phyloP scores from a whole-genome alignment of 2,329 filamentous ascomycete genomes.

The Triangularia verruculosa region DNA sequence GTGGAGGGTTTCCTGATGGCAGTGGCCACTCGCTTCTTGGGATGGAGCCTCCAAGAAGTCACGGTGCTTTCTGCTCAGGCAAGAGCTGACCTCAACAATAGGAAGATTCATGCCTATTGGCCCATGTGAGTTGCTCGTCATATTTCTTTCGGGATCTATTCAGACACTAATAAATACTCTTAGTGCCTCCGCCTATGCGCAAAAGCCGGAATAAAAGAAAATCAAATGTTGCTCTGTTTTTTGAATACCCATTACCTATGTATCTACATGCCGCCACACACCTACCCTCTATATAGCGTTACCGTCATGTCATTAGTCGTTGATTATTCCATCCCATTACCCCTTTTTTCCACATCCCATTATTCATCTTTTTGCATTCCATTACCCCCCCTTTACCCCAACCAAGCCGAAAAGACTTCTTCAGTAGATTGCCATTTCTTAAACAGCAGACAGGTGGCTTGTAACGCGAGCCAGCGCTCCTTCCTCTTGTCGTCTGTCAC shows the following conservation, averaged over 20 bases:
- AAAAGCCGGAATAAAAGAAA: neutral
- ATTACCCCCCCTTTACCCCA: neutral
- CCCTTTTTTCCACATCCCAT: neutral
- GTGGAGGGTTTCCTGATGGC: slow-evolving; percentile 14
- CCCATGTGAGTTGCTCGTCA: slow-evolving; percentile 8
- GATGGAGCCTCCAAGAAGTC: slow-evolving; percentile 8
- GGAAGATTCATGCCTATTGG: slow-evolving; percentile 11
- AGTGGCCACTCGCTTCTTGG: slow-evolving; percentile 4
- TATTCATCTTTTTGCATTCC: neutral
- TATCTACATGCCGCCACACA: neutral
- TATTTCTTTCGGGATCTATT: neutral
- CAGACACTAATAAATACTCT: neutral
- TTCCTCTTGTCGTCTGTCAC: slow-evolving; percentile 39
- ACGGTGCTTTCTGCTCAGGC: slow-evolving; percentile 6
- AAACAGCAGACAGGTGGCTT: neutral
- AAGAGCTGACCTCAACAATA: slow-evolving; percentile 7
- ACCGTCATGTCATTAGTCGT: neutral
- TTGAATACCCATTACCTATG: neutral
- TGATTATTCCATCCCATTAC: neutral
- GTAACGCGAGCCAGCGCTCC: slow-evolving; percentile 14
- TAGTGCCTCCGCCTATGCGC: neutral
- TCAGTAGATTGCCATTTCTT: neutral
- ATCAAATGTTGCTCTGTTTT: neutral
- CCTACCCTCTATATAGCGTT: neutral
- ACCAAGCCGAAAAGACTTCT: neutral